Percentiles rank a stretch among this genome's conserved stretches.
phyloP scores from a whole-genome alignment of 768 basidiomycete genomes.

The Trametes maxima region DNA sequence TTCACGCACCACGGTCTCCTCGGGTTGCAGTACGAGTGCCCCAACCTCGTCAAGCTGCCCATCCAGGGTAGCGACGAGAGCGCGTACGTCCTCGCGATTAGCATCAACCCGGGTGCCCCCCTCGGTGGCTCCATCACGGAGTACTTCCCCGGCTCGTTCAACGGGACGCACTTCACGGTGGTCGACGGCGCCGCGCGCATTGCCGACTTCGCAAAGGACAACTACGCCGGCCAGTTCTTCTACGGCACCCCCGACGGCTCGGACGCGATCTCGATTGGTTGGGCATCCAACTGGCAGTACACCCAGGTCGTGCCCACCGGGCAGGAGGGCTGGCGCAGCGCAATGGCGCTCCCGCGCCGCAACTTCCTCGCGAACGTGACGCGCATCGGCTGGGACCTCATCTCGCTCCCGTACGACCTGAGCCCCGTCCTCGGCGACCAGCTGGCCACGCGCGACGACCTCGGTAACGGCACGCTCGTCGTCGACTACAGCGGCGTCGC shows the following conservation, averaged over 20 bases:
- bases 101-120: conserved; percentile 20
- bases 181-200: conserved; percentile 9
- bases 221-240: conserved; percentile 22
- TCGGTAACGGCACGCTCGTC: conserved; percentile 3
- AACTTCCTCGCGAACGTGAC: conserved; percentile 12
- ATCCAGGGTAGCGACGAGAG: conserved; percentile 6
- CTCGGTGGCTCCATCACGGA: conserved; percentile 20
- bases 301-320: conserved; percentile 11
- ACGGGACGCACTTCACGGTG: conserved; percentile 18
- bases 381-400: conserved; percentile 9
- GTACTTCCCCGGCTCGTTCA: conserved; percentile 19
- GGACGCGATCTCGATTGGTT: conserved; percentile 14
- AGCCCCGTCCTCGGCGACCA: conserved; percentile 9
- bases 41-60: conserved; percentile 18
- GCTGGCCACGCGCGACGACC: conserved; percentile 3
- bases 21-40: conserved; percentile 18
- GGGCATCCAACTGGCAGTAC: conserved; percentile 21
- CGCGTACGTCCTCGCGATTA: conserved; percentile 18
- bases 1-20: conserved; percentile 12
- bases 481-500: conserved; percentile 7
- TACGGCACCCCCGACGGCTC: conserved; percentile 13
- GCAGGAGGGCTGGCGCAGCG: conserved; percentile 21
- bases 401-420: conserved; percentile 13
- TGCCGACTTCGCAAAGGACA: conserved; percentile 21
- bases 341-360: conserved; percentile 17